Evolutionary conservation across 768 basidiomycete species (phyloP).

Genomic region (Boletus rubroflammeus): DNA sequence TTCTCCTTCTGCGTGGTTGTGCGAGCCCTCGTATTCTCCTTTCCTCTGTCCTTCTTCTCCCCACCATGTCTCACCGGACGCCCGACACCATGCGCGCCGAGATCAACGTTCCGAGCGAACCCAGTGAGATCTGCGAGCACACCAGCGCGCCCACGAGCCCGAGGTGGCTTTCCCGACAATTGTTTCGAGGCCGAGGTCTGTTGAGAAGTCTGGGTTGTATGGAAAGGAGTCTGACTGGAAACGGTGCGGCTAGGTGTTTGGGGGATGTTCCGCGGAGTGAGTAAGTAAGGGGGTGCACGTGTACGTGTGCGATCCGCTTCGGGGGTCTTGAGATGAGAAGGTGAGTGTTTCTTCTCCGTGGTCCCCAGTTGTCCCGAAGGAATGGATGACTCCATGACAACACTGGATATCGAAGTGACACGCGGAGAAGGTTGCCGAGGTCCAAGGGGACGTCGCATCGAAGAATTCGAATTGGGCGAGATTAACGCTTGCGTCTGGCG

Average conservation of each 20-base stretch:
- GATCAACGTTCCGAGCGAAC: slow-evolving; percentile 31
- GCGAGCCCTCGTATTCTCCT: slow-evolving; percentile 20
- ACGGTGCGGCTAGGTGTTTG: slow-evolving; percentile 11
- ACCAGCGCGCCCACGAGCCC: slow-evolving; percentile 26
- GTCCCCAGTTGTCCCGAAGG: neutral
- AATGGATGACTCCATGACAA: slow-evolving; percentile 1
- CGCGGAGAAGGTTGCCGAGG: slow-evolving; percentile 20
- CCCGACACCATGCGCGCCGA: slow-evolving; percentile 29
- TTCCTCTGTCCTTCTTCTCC: slow-evolving; percentile 30
- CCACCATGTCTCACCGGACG: slow-evolving; percentile 7
- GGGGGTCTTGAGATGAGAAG: neutral
- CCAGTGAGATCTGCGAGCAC: slow-evolving; percentile 41
- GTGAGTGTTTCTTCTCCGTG: slow-evolving; percentile 4
- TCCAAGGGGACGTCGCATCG: slow-evolving; percentile 20
- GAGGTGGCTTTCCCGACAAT: slow-evolving; percentile 28
- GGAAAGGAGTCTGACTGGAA: slow-evolving; percentile 23
- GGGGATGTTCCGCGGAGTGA: neutral
- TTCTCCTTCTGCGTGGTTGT: slow-evolving; percentile 20
- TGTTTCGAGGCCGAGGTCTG: slow-evolving; percentile 15
- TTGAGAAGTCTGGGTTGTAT: slow-evolving; percentile 15
- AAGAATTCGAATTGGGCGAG: slow-evolving; percentile 23
- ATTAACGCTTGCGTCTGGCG: slow-evolving; percentile 12
- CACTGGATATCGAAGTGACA: neutral
- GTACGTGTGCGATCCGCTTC: slow-evolving; percentile 13
- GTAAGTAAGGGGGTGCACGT: neutral